Evolutionary conservation across 305 asterid species (phyloP), one percentile per base, ranked within the genome.

Genomic region (Fraxinus velutina): DNA sequence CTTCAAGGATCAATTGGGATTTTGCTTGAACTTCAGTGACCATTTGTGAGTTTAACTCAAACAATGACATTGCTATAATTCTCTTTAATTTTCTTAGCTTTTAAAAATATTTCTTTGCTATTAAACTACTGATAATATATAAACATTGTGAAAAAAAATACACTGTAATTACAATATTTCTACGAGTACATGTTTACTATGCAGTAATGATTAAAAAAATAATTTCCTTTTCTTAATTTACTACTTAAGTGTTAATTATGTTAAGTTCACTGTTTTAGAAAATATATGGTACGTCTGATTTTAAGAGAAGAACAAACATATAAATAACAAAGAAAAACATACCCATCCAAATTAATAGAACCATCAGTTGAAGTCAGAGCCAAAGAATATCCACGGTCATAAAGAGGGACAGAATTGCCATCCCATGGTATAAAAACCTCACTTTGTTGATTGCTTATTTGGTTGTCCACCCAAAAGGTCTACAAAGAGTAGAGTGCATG

Each of bases 351-450:
- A 78, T 88, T 88, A 88, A 85, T 86, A 80, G 97, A 84, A 84
- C 89, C 94, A 79, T 90, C 96, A 21, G 81, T 74, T 10, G 93
- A 91, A 75, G 94, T 85, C 93, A 93, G 89, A 83, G 95, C 99
- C 85, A 88, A 90, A 76, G 98, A 91, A 88, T 81, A 96, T 78
- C 93, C 95, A 84, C 99, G 98, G 84, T 96, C 97, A 86, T 96
- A 96, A 60, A 91, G 90, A 83, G 99, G 99, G 82, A 94, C 91
- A 32, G 90, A 89, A 79, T 87, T 86, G 84, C 87, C 91, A 87
- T 95, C 99, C 91, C 90, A 85, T 80, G 90, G 89, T 66, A 82
- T 79, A 73, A 83, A 84, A 77, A 91, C 97, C 84, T 86, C 90
- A 79, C 78, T 86, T 74, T 88, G 77, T 74, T 77, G 85, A 77